phyloP scores from a whole-genome alignment of 1,284 basidiomycete genomes.

The Puccinia hordei region DNA sequence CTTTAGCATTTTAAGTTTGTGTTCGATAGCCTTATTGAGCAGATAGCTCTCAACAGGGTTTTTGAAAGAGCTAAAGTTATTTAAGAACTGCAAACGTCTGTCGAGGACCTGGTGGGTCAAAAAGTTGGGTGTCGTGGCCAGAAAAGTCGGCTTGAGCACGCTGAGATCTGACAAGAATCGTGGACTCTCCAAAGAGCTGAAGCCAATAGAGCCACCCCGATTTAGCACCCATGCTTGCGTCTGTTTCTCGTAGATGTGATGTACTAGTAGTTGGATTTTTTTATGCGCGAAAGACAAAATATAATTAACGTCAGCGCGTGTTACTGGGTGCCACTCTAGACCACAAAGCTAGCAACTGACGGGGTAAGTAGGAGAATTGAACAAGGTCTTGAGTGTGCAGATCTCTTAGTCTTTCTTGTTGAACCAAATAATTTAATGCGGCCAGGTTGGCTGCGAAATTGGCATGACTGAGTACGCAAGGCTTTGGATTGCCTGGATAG shows the following conservation, averaged over 20 bases:
- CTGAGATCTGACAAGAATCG: conserved; percentile 40
- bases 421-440: conserved; percentile 16
- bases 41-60: conserved; percentile 40
- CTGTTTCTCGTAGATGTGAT: conserved; percentile 46
- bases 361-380: conserved; percentile 48
- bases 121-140: conserved; percentile 35
- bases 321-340: neutral
- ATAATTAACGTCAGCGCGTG: neutral
- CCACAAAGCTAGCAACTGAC: conserved; percentile 19
- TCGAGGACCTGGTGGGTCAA: conserved; percentile 31
- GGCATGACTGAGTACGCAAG: conserved; percentile 32
- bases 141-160: conserved; percentile 33
- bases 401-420: conserved; percentile 13
- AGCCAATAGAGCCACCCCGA: conserved; percentile 44
- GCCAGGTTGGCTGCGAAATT: conserved; percentile 47
- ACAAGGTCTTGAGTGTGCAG: conserved; percentile 30
- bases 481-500: conserved; percentile 24
- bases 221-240: conserved; percentile 36
- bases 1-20: conserved; percentile 32
- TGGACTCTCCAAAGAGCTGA: conserved; percentile 1
- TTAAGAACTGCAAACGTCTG: conserved; percentile 27
- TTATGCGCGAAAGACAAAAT: neutral
- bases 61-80: conserved; percentile 33
- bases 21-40: conserved; percentile 43
- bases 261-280: conserved; percentile 22